phyloP scores from a whole-genome alignment of 371 early-diverging fungal genomes.

The Circinella umbellata region DNA sequence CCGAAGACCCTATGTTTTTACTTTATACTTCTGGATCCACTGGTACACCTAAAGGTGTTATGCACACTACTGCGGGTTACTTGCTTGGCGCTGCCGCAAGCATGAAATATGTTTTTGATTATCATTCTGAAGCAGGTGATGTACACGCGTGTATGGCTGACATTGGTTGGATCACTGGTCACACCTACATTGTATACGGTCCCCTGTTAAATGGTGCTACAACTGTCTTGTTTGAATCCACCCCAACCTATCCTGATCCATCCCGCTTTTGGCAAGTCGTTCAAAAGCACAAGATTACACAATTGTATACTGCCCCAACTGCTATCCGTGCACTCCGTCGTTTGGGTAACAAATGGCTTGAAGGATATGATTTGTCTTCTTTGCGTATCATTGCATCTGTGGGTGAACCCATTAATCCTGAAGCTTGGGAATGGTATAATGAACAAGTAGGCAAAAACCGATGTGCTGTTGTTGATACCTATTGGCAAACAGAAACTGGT shows the following conservation, averaged over 20 bases:
- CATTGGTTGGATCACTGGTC: slow-evolving; percentile 88
- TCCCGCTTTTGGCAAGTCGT: slow-evolving; percentile 86
- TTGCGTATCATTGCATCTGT: slow-evolving; percentile 95
- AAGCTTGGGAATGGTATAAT: slow-evolving; percentile 98
- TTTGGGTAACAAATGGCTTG: slow-evolving; percentile 83
- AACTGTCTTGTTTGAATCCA: slow-evolving; percentile 93
- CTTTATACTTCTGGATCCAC: slow-evolving; percentile 97
- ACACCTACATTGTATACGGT: slow-evolving; percentile 95
- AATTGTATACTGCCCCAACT: slow-evolving; percentile 99
- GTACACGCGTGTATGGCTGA: slow-evolving; percentile 84
- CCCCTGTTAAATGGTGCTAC: slow-evolving; percentile 91
- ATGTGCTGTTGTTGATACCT: slow-evolving; percentile 96
- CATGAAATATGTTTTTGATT: slow-evolving; percentile 92
- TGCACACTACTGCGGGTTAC: slow-evolving; percentile 97
- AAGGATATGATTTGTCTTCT: slow-evolving; percentile 75
- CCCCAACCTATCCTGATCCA: slow-evolving; percentile 86
- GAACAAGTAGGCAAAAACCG: slow-evolving; percentile 85
- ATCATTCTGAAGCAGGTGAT: slow-evolving; percentile 72
- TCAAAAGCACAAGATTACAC: slow-evolving; percentile 91
- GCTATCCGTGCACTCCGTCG: slow-evolving; percentile 94
- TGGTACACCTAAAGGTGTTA: slow-evolving; percentile 95
- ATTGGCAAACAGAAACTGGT: slow-evolving; percentile 98
- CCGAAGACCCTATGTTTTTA: slow-evolving; percentile 97
- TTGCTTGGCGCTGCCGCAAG: slow-evolving; percentile 91
- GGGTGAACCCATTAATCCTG: slow-evolving; percentile 99